Evolutionary conservation across 768 basidiomycete genomes (phyloP).

Genomic region (Suillus ampliporus): DNA sequence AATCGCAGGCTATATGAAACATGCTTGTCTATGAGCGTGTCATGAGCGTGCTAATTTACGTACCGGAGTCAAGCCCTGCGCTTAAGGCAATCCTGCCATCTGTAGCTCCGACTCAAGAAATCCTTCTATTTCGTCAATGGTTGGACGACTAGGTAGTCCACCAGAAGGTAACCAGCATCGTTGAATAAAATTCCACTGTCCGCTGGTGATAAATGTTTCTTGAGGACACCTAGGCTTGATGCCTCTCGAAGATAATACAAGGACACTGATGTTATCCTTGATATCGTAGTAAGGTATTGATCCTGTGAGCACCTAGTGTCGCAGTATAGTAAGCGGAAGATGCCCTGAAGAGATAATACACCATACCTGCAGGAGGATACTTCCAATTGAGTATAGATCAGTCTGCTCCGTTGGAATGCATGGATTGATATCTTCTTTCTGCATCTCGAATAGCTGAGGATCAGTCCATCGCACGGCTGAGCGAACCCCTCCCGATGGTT

Average conservation of each 20-base stretch:
- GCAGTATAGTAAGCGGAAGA: not conserved
- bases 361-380: conserved; percentile 14
- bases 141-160: conserved; percentile 1
- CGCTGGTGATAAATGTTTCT: not conserved
- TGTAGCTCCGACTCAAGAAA: conserved; percentile 6
- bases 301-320: conserved; percentile 11
- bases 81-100: not conserved
- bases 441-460: conserved; percentile 5
- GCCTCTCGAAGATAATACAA: not conserved
- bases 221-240: conserved; percentile 1
- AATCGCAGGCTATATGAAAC: not conserved
- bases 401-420: not conserved
- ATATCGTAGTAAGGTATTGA: conserved; percentile 12
- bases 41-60: not conserved
- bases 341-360: not conserved
- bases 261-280: not conserved
- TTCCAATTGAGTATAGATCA: conserved; percentile 14
- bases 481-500: not conserved
- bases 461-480: conserved; percentile 13
- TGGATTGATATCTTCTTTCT: not conserved
- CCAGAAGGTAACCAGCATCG: conserved; percentile 11
- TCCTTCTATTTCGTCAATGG: conserved; percentile 10
- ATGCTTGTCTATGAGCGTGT: not conserved
- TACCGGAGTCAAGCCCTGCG: not conserved
- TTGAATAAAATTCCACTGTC: conserved; percentile 12